phyloP scores from a whole-genome alignment of 2,329 filamentous ascomycete genomes.

The Paecilomyces sp. region DNA sequence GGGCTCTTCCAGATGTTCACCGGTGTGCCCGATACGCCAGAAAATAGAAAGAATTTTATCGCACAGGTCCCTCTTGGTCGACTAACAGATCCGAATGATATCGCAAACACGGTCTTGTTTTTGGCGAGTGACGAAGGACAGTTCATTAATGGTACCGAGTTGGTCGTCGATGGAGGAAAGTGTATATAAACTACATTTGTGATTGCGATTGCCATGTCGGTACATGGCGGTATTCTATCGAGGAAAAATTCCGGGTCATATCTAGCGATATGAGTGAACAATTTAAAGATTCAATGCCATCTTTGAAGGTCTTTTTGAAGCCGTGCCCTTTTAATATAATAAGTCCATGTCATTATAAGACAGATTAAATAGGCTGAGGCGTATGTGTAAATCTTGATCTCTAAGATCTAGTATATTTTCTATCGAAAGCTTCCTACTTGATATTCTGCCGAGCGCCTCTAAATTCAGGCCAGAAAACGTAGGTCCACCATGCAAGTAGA shows the following conservation, averaged over 20 bases:
- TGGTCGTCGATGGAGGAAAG: conserved; percentile 31
- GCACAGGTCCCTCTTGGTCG: conserved; percentile 38
- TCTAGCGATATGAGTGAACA: too few relatives aligned
- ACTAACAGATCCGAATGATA: conserved; percentile 47
- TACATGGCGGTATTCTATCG: not conserved
- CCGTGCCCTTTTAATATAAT: too few relatives aligned
- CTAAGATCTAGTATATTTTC: too few relatives aligned
- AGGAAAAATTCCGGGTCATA: too few relatives aligned
- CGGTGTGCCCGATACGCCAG: conserved; percentile 37
- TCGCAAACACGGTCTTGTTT: conserved; percentile 65
- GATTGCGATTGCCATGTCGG: not conserved
- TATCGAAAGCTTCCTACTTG: too few relatives aligned
- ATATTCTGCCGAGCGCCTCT: too few relatives aligned
- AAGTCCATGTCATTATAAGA: not conserved
- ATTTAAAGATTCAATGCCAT: not conserved
- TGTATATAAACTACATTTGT: conserved; percentile 1
- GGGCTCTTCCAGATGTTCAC: conserved; percentile 48
- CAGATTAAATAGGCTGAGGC: too few relatives aligned
- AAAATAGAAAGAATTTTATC: conserved; percentile 38
- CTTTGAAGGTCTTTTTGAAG: not conserved
- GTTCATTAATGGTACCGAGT: conserved; percentile 66
- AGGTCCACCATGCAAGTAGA: too few relatives aligned
- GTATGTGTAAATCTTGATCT: too few relatives aligned
- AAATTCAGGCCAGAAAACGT: too few relatives aligned
- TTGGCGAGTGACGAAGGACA: conserved; percentile 63